Evolutionary conservation across 345 rosid species (phyloP), one percentile per base, ranked within the genome.

Genomic region (Stellera chamaejasme): DNA sequence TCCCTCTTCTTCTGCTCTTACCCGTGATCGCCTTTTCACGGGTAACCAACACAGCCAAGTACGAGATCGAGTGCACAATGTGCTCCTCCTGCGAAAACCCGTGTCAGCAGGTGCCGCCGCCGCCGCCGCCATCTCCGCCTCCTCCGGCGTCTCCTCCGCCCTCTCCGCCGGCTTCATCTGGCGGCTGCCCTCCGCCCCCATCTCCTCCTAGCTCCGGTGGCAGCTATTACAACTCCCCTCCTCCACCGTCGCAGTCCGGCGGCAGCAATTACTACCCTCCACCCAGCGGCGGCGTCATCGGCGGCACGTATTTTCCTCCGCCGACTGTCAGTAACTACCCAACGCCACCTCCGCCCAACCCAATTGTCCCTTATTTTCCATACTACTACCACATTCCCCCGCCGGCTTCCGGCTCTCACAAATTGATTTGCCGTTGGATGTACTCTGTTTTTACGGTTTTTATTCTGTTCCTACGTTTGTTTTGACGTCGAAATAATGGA

Each of bases 291-390:
- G 80, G 79, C 13, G 87, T 72, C 27, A 57, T 44, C 13, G 84
- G 85, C 1, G 79, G 76, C 42, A 62, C 57, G 50, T 77, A 81
- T 45, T 78, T 74, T 32, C 85, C 95, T 3, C 91, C 95, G 9
- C 84, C 88, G 10, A 58, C 59, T 27, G 61, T 66, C 58, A 68
- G 72, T 13, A 69, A 70, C 62, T 84, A 70, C 58, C 81, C 71
- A 0, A 66, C 75, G 0, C 89, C 94, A 4, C 97, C 97, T 2
- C 99, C 99, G 2, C 99, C 99, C 5, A 87, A 93, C 71, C 99
- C 97, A 1, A 87, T 93, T 56, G 99, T 93, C 12, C 99, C 99
- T n/a, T 93, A 89, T 77, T 93, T 93, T 54, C 99, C 99, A 1
- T 93, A 62, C 49, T 93, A 79, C 78, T 89, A 71, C 73, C 70